Base-by-base conservation (phyloP, 345 rosid species). In the Sapria himalayana region DNA sequence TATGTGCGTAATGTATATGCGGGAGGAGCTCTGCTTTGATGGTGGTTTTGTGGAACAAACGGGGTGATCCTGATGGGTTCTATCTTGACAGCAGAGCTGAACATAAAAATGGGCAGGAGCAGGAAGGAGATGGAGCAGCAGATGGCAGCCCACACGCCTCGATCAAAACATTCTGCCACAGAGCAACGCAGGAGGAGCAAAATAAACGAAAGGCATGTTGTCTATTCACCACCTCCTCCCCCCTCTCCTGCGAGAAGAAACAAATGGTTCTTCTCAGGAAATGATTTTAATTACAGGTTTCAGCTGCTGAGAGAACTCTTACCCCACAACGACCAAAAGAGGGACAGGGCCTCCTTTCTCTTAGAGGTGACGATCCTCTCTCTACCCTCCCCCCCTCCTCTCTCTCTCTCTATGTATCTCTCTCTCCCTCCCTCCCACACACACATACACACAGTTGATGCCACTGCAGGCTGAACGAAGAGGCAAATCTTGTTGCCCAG, bases 171-270 rank as follows among this genome's bases (percentile, higher is more conserved):
- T 65, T 91, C 99, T 29, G 89, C 99, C 4, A 91, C 99, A 0
- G 96, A 91, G 64, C 96, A 91, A 62, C 76, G 96, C 17, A 55
- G 99, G 48, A 74, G 99, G 58, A 84, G 99, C 69, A 91, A 91
- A 65, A 91, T 91, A 52, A 91, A 80, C 53, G 92, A 91, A 61
- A 71, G 96, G 94, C 64, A 52, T 64, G 66, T 42, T n/a, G n/a
- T n/a, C n/a, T n/a, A n/a, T n/a, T n/a, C n/a, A n/a, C n/a, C n/a
- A n/a, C n/a, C n/a, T n/a, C n/a, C n/a, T n/a, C n/a, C n/a, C n/a
- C n/a, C n/a, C n/a, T n/a, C n/a, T n/a, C n/a, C n/a, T n/a, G n/a
- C n/a, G n/a, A n/a, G n/a, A n/a, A n/a, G n/a, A n/a, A n/a, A n/a
- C n/a, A n/a, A n/a, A n/a, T n/a, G n/a, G n/a, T n/a, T n/a, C n/a